These are phyloP conservation scores for Rhinocladiella similis DNA, from an alignment of 2,329 filamentous ascomycete species.

Conservation along the genomic window DNA sequence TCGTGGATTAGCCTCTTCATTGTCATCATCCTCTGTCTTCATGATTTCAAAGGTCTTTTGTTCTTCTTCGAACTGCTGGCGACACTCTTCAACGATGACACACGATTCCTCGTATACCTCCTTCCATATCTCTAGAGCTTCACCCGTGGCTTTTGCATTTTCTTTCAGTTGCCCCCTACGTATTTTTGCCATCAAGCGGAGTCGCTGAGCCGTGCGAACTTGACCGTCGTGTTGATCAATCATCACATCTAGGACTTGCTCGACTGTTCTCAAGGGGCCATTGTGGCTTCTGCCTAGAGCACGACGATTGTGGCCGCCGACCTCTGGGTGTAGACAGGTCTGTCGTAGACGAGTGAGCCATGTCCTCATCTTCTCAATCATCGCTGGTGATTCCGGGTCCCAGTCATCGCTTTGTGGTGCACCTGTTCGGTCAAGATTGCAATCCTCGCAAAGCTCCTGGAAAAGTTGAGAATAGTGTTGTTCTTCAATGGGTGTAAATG, in stretches of 20 bases:
- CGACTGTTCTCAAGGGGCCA: conserved; percentile 74
- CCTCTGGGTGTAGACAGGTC: conserved; percentile 81
- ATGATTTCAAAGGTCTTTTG: conserved; percentile 33
- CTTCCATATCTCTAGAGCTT: conserved; percentile 71
- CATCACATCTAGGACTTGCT: conserved; percentile 87
- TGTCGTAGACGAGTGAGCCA: conserved; percentile 80
- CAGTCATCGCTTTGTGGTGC: conserved; percentile 62
- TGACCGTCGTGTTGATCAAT: conserved; percentile 75
- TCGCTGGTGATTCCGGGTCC: conserved; percentile 58
- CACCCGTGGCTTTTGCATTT: conserved; percentile 66
- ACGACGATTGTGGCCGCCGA: conserved; percentile 67
- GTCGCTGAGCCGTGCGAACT: conserved; percentile 69
- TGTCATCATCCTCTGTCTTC: conserved; percentile 36
- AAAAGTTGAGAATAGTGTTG: conserved; percentile 81
- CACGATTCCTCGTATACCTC: conserved; percentile 53
- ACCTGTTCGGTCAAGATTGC: conserved; percentile 65
- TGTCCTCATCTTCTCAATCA: conserved; percentile 70
- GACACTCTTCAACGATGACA: conserved; percentile 59
- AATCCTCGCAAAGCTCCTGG: conserved; percentile 70
- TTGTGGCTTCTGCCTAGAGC: conserved; percentile 64
- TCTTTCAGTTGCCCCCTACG: conserved; percentile 76
- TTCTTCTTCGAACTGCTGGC: conserved; percentile 60
- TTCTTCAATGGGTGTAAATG: conserved; percentile 87
- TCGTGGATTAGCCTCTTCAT: conserved; percentile 42
- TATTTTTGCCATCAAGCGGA: conserved; percentile 63